phyloP scores from a whole-genome alignment of 306 rosid genomes.

The cucumber (Cucumis sativus) region Cucumber_9930_V3 NC_026660.2:20754001-20754500 shows the following conservation, averaged over 20 bases:
- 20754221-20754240: neutral
- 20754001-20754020: neutral
- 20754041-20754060: neutral
- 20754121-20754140: neutral
- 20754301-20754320: slow-evolving; percentile 36
- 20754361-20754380: slow-evolving; percentile 68
- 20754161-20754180: neutral
- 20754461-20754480: slow-evolving; percentile 56
- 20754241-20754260: slow-evolving; percentile 1
- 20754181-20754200: neutral
- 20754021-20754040: neutral
- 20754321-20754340: slow-evolving; percentile 36
- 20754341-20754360: slow-evolving; percentile 60
- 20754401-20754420: slow-evolving; percentile 29
- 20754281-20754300: slow-evolving; percentile 46
- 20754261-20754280: slow-evolving; percentile 43
- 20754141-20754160: neutral
- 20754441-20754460: slow-evolving; percentile 71
- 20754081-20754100: neutral
- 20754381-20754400: slow-evolving; percentile 58
- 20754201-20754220: neutral
- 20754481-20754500: slow-evolving; percentile 75
- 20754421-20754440: slow-evolving; percentile 34
- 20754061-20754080: neutral
- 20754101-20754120: neutral